These are phyloP conservation scores for Escallonia herrerae DNA, from an alignment of 129 eudicot species.

Conservation along the genomic window DNA sequence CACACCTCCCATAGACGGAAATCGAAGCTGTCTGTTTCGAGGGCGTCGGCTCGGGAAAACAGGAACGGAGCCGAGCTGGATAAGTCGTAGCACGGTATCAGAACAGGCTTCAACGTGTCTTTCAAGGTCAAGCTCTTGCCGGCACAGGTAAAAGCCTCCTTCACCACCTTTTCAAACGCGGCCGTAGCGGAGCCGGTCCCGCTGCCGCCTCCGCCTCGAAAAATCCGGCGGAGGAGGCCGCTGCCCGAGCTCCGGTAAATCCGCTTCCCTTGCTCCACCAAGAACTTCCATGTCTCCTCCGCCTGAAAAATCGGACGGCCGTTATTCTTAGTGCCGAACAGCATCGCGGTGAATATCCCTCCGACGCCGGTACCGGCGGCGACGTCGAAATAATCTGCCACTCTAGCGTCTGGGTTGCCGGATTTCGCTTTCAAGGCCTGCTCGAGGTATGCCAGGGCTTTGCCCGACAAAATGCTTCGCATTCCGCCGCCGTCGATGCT, in stretches of 20 bases:
- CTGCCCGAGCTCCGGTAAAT: slow-evolving; percentile 24
- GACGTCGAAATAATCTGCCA: slow-evolving; percentile 85
- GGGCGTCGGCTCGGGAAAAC: slow-evolving; percentile 91
- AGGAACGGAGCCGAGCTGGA: slow-evolving; percentile 85
- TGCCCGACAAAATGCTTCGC: slow-evolving; percentile 58
- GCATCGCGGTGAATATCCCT: slow-evolving; percentile 83
- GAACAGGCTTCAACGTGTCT: slow-evolving; percentile 74
- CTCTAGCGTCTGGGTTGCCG: slow-evolving; percentile 71
- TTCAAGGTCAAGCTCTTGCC: slow-evolving; percentile 61
- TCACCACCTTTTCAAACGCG: slow-evolving; percentile 53
- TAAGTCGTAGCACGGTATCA: slow-evolving; percentile 89
- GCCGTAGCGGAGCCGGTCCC: slow-evolving; percentile 20
- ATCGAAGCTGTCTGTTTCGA: slow-evolving; percentile 75
- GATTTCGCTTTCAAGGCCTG: slow-evolving; percentile 56
- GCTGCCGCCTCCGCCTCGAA: slow-evolving; percentile 20
- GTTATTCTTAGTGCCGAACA: slow-evolving; percentile 48
- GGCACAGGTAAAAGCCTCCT: slow-evolving; percentile 49
- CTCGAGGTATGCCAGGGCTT: slow-evolving; percentile 69
- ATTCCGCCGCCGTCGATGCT: slow-evolving; percentile 90
- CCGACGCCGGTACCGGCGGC: slow-evolving; percentile 89
- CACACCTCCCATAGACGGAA: slow-evolving; percentile 88
- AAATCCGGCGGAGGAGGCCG: slow-evolving; percentile 22
- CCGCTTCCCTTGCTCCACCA: slow-evolving; percentile 56
- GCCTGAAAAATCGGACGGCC: slow-evolving; percentile 63
- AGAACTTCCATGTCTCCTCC: slow-evolving; percentile 82